Percentiles rank a stretch among this genome's conserved stretches.
Evolutionary conservation across 352 stramenopile genomes (phyloP).

Genomic region (Saprolegnia parasitica): DNA sequence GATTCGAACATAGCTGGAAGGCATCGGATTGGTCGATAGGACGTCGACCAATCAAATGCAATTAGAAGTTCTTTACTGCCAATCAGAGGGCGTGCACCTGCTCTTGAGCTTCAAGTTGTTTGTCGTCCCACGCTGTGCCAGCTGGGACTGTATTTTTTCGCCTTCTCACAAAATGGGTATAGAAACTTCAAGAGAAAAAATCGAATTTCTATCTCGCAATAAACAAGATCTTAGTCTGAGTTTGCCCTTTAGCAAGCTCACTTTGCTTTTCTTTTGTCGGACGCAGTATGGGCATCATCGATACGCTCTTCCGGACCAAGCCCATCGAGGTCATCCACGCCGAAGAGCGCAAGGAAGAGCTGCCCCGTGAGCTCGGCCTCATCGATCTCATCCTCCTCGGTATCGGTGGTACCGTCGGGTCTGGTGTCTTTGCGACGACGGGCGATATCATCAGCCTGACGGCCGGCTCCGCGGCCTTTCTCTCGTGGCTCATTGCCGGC

Average conservation of each 20-base stretch:
- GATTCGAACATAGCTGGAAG: too few relatives aligned
- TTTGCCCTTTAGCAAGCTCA: not conserved
- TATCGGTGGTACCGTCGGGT: constrained; percentile 40
- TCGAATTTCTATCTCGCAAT: not conserved
- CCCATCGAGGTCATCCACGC: constrained; percentile 36
- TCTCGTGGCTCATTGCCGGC: constrained; percentile 43
- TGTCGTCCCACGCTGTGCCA: not conserved
- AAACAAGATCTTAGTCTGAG: not conserved
- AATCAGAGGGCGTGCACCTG: not conserved
- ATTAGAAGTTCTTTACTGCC: not conserved
- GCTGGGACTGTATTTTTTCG: not conserved
- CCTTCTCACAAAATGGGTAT: not conserved
- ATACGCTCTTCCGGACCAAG: constrained; percentile 25
- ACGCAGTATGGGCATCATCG: constrained; percentile 10
- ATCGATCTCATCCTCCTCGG: constrained; percentile 37
- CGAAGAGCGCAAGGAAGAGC: constrained; percentile 47
- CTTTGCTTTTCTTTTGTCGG: not conserved
- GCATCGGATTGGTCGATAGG: too few relatives aligned
- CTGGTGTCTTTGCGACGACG: constrained; percentile 57
- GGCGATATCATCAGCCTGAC: constrained; percentile 29
- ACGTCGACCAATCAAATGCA: too few relatives aligned
- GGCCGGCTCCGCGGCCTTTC: constrained; percentile 39
- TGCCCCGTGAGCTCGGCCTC: constrained; percentile 16
- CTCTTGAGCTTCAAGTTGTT: not conserved
- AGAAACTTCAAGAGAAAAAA: not conserved